Conservation (phyloP, 208 protist genomes). For the Phytomonas francai region DNA sequence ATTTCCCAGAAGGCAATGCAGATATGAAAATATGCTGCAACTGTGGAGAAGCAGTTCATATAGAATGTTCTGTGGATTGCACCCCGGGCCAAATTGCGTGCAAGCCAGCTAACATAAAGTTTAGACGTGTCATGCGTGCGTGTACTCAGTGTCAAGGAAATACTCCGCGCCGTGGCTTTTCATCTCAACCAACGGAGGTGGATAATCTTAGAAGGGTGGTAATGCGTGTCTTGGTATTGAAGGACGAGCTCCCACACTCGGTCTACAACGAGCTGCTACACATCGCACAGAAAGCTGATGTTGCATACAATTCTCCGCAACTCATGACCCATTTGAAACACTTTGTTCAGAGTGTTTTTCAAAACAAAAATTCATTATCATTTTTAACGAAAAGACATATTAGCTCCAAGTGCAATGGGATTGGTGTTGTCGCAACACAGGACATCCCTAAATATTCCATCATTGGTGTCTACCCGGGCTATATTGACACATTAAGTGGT, state of each 20-base stretch:
- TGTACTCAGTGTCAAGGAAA: constrained; percentile 52
- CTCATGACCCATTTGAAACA: constrained; percentile 25
- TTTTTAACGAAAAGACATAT: constrained; percentile 35
- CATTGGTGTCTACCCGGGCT: constrained; percentile 79
- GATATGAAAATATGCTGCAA: constrained; percentile 79
- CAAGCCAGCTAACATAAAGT: constrained; percentile 55
- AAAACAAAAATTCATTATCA: constrained; percentile 27
- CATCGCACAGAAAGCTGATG: constrained; percentile 13
- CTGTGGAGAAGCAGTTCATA: constrained; percentile 56
- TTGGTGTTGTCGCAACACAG: constrained; percentile 53
- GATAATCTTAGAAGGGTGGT: constrained; percentile 39
- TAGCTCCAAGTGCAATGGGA: constrained; percentile 41
- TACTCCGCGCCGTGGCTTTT: constrained; percentile 6
- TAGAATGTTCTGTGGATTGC: constrained; percentile 36
- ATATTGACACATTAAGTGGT: constrained; percentile 52
- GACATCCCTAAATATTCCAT: constrained; percentile 68
- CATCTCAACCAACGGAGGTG: constrained; percentile 7
- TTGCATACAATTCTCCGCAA: constrained; percentile 8
- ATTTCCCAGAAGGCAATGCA: constrained; percentile 43
- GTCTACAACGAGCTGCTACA: constrained; percentile 11
- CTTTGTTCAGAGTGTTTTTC: constrained; percentile 40
- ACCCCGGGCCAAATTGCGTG: constrained; percentile 38
- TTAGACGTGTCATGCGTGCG: constrained; percentile 29
- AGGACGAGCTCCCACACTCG: constrained; percentile 35
- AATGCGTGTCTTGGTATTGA: constrained; percentile 31